These are phyloP conservation scores for Saccharomycodes ludwigii DNA, from an alignment of 805 yeast species.

Conservation along the genomic window DNA sequence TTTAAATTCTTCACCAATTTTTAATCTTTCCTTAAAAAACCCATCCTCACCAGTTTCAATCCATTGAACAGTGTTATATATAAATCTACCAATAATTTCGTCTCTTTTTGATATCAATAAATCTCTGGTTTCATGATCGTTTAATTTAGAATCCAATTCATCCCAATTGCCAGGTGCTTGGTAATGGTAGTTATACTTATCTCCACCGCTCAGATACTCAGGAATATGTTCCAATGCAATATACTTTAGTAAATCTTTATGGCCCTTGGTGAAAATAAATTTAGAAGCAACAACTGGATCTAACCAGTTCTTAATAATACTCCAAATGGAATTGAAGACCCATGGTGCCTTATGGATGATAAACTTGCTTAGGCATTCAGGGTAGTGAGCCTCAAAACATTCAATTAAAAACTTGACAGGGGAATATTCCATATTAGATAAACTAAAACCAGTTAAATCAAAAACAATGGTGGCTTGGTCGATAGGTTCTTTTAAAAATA, in stretches of 20 bases:
- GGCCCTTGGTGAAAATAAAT: constrained; percentile 66
- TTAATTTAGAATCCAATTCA: constrained; percentile 30
- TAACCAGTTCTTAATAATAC: constrained; percentile 81
- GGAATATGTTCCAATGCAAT: constrained; percentile 55
- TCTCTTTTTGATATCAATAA: constrained; percentile 40
- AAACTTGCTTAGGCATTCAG: constrained; percentile 78
- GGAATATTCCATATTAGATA: constrained; percentile 85
- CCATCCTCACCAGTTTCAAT: constrained; percentile 43
- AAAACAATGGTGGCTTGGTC: constrained; percentile 78
- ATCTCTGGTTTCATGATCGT: constrained; percentile 34
- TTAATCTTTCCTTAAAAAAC: constrained; percentile 42
- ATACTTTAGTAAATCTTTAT: constrained; percentile 52
- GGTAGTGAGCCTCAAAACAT: constrained; percentile 92
- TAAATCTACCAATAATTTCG: constrained; percentile 38
- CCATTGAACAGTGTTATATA: constrained; percentile 67
- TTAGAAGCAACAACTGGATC: constrained; percentile 95
- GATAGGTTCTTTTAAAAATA: constrained; percentile 58
- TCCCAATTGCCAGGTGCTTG: constrained; percentile 27
- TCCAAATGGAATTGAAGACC: constrained; percentile 94
- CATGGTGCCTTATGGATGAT: constrained; percentile 93
- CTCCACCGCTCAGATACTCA: constrained; percentile 62
- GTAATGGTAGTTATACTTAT: constrained; percentile 39
- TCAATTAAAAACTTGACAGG: constrained; percentile 83
- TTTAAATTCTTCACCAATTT: constrained; percentile 39
- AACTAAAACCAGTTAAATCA: constrained; percentile 75